phyloP scores from a whole-genome alignment of 23 red algal genomes.

The Gracilariopsis chorda region DNA sequence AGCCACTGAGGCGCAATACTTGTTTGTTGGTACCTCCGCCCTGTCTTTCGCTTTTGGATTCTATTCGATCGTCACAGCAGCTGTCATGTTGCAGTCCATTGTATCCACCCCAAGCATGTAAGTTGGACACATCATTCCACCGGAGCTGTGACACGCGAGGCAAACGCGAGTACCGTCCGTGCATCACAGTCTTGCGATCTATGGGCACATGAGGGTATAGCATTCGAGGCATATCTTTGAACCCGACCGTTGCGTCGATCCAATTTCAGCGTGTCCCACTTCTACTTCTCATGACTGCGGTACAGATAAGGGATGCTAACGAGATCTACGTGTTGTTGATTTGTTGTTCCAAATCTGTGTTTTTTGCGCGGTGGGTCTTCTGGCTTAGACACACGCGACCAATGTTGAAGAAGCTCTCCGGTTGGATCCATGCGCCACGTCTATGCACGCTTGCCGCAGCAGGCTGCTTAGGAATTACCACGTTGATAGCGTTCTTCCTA shows the following conservation, averaged over 20 bases:
- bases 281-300: too few relatives aligned
- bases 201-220: too few relatives aligned
- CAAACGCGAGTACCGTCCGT: too few relatives aligned
- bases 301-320: too few relatives aligned
- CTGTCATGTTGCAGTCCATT: slow-evolving; percentile 1
- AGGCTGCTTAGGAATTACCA: not conserved
- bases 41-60: not conserved
- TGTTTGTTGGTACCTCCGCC: not conserved
- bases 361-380: too few relatives aligned
- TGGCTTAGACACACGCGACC: not conserved
- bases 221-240: too few relatives aligned
- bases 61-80: slow-evolving; percentile 19
- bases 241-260: too few relatives aligned
- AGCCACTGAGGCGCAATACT: not conserved
- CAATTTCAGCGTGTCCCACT: too few relatives aligned
- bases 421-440: not conserved
- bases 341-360: not conserved
- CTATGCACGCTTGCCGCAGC: not conserved
- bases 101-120: not conserved
- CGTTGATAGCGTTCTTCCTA: not conserved
- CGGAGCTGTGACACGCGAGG: too few relatives aligned
- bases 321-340: too few relatives aligned
- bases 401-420: not conserved
- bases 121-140: slow-evolving; percentile 9
- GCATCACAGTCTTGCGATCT: too few relatives aligned